A percentile compares a stretch with the other conserved stretches of the same genome.
These are phyloP conservation scores for Cicer bijugum DNA, from an alignment of 306 rosid species.

Conservation along the genomic window DNA sequence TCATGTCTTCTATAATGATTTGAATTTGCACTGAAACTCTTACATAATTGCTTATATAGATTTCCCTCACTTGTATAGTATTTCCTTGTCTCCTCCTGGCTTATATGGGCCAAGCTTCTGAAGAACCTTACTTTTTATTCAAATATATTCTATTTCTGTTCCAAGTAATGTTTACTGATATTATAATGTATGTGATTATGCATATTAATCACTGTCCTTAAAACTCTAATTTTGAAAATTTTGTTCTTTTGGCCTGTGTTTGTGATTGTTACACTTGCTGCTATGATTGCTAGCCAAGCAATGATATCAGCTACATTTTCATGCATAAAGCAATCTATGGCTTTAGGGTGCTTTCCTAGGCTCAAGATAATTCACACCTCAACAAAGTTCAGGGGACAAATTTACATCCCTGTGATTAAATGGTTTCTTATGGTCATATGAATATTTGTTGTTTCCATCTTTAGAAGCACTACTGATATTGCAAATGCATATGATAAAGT, in stretches of 20 bases:
- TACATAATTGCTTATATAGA: conserved; percentile 44
- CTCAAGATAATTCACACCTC: conserved; percentile 94
- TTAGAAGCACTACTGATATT: conserved; percentile 80
- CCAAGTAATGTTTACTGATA: conserved; percentile 64
- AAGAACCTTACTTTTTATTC: conserved; percentile 24
- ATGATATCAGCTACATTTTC: conserved; percentile 92
- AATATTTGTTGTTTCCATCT: conserved; percentile 77
- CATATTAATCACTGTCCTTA: background rate
- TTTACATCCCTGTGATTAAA: conserved; percentile 82
- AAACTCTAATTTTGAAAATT: background rate
- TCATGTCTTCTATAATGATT: background rate
- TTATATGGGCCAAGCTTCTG: conserved; percentile 89
- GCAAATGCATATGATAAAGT: conserved; percentile 89
- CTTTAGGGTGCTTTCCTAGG: conserved; percentile 97
- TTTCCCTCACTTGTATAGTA: conserved; percentile 70
- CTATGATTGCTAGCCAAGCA: conserved; percentile 95
- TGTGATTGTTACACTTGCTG: conserved; percentile 78
- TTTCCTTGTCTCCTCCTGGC: conserved; percentile 83
- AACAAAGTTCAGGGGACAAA: conserved; percentile 79
- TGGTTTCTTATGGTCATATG: conserved; percentile 90
- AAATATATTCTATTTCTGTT: conserved; percentile 72
- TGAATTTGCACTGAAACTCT: conserved; percentile 1
- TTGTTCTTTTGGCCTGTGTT: conserved; percentile 70
- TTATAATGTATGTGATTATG: background rate
- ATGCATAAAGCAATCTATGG: conserved; percentile 89